A percentile compares a stretch with the other conserved stretches of the same genome.
These are phyloP conservation scores for Neurospora crassa DNA, from an alignment of 2,329 filamentous ascomycete genomes.

Conservation along the genomic window DNA sequence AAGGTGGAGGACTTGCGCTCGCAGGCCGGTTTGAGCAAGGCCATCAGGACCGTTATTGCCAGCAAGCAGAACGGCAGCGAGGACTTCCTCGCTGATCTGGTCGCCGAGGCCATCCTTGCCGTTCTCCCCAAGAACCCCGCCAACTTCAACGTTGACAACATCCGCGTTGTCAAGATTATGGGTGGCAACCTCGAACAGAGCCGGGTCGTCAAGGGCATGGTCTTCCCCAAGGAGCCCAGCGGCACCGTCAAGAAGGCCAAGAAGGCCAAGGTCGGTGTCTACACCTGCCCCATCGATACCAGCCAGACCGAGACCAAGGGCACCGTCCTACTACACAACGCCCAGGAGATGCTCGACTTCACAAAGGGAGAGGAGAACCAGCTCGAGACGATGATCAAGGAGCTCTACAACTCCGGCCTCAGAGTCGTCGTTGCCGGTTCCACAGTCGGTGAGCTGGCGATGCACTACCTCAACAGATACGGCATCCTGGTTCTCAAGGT, in stretches of 20 bases:
- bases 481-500: slow-evolving; percentile 95
- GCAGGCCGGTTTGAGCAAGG: slow-evolving; percentile 81
- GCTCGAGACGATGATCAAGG: slow-evolving; percentile 85
- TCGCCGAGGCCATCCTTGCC: slow-evolving; percentile 75
- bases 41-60: slow-evolving; percentile 86
- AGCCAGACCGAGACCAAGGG: slow-evolving; percentile 98
- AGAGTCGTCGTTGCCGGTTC: slow-evolving; percentile 87
- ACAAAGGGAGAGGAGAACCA: slow-evolving; percentile 93
- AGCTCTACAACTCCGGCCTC: slow-evolving; percentile 86
- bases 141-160: slow-evolving; percentile 98
- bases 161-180: slow-evolving; percentile 99
- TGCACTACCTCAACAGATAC: slow-evolving; percentile 97
- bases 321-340: slow-evolving; percentile 91
- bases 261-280: slow-evolving; percentile 94
- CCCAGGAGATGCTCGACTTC: slow-evolving; percentile 97
- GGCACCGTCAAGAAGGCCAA: slow-evolving; percentile 81
- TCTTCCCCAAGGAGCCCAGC: slow-evolving; percentile 92
- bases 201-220: slow-evolving; percentile 94
- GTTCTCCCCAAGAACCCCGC: slow-evolving; percentile 91
- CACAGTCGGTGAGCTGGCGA: slow-evolving; percentile 87
- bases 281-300: slow-evolving; percentile 89
- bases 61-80: slow-evolving; percentile 96
- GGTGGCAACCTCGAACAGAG: slow-evolving; percentile 91
- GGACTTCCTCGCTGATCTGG: slow-evolving; percentile 75
- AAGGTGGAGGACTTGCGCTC: slow-evolving; percentile 78